A percentile compares a stretch with the other conserved stretches of the same genome.
Conservation (phyloP, 2,329 filamentous ascomycete species). For the Penicillium sp. region DNA sequence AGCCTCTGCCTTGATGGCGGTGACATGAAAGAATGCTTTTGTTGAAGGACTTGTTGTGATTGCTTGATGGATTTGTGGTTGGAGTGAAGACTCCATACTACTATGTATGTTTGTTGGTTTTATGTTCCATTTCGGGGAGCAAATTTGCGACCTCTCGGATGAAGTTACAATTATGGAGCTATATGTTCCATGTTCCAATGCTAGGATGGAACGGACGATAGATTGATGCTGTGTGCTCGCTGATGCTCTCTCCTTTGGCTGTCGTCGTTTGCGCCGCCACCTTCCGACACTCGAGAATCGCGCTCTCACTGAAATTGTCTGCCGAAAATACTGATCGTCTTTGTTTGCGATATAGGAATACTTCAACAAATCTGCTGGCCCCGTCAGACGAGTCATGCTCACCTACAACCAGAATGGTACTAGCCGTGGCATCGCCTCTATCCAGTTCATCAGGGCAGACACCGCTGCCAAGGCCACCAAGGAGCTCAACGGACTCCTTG, state of each 20-base stretch:
- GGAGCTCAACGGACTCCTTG: constrained; percentile 81
- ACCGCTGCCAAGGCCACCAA: constrained; percentile 82
- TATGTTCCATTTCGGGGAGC: background rate
- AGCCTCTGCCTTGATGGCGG: constrained; percentile 3
- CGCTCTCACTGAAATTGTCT: constrained; percentile 24
- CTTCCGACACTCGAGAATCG: constrained; percentile 25
- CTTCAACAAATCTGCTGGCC: constrained; percentile 81
- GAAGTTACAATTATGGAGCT: background rate
- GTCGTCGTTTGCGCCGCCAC: constrained; percentile 29
- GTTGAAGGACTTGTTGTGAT: constrained; percentile 16
- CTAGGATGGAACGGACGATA: constrained; percentile 16
- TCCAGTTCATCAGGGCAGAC: constrained; percentile 78
- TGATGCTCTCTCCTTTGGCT: constrained; percentile 48
- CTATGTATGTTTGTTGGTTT: constrained; percentile 8
- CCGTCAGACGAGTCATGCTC: constrained; percentile 86
- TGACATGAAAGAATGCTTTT: constrained; percentile 2
- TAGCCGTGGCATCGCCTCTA: constrained; percentile 88
- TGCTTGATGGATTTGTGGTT: constrained; percentile 9
- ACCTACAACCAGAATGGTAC: constrained; percentile 90
- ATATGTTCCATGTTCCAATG: background rate
- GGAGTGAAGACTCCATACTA: constrained; percentile 2
- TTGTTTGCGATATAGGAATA: constrained; percentile 77
- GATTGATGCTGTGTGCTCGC: constrained; percentile 60
- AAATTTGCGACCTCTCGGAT: background rate
- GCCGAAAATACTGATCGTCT: constrained; percentile 47